A percentile compares a stretch with the other conserved stretches of the same genome.
Conservation (phyloP, 768 basidiomycete genomes). For the Podaxis carcinomalis region DNA sequence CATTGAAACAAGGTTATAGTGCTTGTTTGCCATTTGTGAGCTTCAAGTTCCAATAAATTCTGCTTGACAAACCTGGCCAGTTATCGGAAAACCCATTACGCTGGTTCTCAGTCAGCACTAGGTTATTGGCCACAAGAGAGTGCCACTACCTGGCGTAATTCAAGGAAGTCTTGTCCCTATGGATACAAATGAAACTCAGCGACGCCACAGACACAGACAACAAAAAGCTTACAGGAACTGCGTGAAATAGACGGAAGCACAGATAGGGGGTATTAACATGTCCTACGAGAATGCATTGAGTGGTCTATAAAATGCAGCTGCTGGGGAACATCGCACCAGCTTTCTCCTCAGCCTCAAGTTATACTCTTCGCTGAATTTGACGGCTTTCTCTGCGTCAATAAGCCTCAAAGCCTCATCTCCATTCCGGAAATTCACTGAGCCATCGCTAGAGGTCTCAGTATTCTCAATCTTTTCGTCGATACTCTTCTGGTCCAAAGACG, state of each 20-base stretch:
- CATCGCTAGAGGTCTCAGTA: not conserved
- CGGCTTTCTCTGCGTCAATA: conserved; percentile 47
- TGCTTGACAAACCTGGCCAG: conserved; percentile 41
- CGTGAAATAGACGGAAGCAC: conserved; percentile 61
- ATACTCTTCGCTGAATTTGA: conserved; percentile 57
- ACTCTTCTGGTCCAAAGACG: conserved; percentile 10
- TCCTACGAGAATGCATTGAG: conserved; percentile 14
- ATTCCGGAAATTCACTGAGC: conserved; percentile 31
- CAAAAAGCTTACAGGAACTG: conserved; percentile 49
- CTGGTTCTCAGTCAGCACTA: conserved; percentile 21
- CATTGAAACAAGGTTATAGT: conserved; percentile 60
- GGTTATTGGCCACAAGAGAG: not conserved
- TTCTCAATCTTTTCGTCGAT: conserved; percentile 30
- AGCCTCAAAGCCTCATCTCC: conserved; percentile 61
- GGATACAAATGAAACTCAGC: not conserved
- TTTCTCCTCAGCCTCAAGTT: conserved; percentile 54
- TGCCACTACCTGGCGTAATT: conserved; percentile 60
- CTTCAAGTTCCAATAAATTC: not conserved
- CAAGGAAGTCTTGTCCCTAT: conserved; percentile 63
- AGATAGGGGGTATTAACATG: conserved; percentile 21
- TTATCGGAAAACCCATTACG: conserved; percentile 65
- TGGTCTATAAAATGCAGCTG: not conserved
- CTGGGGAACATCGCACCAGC: conserved; percentile 34
- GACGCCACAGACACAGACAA: not conserved
- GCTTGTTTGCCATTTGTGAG: conserved; percentile 24